phyloP scores from a whole-genome alignment of 164 flowering plant species.

The Tinospora cordifolia region DNA sequence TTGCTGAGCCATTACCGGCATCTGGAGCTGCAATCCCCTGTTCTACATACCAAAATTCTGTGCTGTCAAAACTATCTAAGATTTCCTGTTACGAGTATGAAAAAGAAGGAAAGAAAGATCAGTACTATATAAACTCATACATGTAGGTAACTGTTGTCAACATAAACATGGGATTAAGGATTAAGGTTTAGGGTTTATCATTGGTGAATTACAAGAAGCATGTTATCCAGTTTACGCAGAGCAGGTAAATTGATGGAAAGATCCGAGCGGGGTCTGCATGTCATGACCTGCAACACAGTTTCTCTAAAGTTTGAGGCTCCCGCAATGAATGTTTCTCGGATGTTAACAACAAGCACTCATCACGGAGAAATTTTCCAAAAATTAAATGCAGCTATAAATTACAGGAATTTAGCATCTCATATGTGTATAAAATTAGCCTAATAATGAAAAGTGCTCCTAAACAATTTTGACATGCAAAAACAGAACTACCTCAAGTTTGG shows the following conservation, averaged over 20 bases:
- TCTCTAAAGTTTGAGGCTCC: neutral
- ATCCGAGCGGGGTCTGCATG: slow-evolving; percentile 84
- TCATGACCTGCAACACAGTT: slow-evolving; percentile 58
- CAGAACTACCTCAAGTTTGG: slow-evolving; percentile 68
- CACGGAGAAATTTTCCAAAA: neutral
- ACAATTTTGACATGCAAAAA: neutral
- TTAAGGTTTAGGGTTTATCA: no score
- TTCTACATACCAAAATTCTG: slow-evolving; percentile 96
- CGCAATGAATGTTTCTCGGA: slow-evolving; percentile 1
- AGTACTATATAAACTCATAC: neutral
- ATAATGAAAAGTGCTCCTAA: no score
- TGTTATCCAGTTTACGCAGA: slow-evolving; percentile 78
- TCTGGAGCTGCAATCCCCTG: slow-evolving; percentile 70
- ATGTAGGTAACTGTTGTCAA: neutral
- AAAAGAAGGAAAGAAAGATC: neutral
- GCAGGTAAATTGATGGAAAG: slow-evolving; percentile 83
- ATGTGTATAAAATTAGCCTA: no score
- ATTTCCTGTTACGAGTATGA: slow-evolving; percentile 49
- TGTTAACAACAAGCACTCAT: neutral
- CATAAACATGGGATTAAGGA: neutral
- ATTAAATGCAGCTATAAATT: neutral
- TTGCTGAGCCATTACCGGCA: slow-evolving; percentile 49
- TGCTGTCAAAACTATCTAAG: slow-evolving; percentile 59
- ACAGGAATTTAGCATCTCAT: neutral
- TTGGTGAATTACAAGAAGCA: slow-evolving; percentile 71